phyloP scores from a whole-genome alignment of 768 basidiomycete species.

The Udeniomyces megalosporus region DNA sequence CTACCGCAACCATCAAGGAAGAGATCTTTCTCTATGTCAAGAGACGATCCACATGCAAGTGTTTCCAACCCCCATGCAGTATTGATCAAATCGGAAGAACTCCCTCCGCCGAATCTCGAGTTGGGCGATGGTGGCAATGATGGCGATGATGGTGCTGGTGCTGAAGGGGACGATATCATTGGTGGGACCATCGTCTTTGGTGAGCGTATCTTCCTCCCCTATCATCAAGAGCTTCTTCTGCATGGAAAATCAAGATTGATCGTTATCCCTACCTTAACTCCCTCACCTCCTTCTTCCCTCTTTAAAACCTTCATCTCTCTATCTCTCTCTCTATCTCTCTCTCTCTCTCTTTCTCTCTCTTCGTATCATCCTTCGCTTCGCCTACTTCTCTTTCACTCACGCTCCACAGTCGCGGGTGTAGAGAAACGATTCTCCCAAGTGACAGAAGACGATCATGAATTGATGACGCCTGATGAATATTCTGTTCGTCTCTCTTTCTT shows the following conservation, averaged over 20 bases:
- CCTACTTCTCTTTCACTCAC: background rate
- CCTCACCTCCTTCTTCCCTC: background rate
- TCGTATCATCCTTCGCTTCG: background rate
- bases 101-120: too few relatives aligned
- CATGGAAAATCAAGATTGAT: background rate
- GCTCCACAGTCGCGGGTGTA: slow-evolving; percentile 47
- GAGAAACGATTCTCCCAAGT: slow-evolving; percentile 59
- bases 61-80: too few relatives aligned
- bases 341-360: background rate
- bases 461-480: slow-evolving; percentile 90
- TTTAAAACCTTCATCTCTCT: too few relatives aligned
- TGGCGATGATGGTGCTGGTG: background rate
- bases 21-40: too few relatives aligned
- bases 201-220: background rate
- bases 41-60: too few relatives aligned
- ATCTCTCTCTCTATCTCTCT: too few relatives aligned
- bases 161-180: background rate
- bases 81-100: background rate
- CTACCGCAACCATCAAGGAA: too few relatives aligned
- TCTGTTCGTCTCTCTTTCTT: slow-evolving; percentile 37
- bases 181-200: background rate
- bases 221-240: background rate
- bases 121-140: too few relatives aligned
- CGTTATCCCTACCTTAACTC: slow-evolving; percentile 18
- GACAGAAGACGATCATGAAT: slow-evolving; percentile 79